phyloP scores from a whole-genome alignment of 495 filamentous ascomycete species.

The Penicillium robsamsonii region DNA sequence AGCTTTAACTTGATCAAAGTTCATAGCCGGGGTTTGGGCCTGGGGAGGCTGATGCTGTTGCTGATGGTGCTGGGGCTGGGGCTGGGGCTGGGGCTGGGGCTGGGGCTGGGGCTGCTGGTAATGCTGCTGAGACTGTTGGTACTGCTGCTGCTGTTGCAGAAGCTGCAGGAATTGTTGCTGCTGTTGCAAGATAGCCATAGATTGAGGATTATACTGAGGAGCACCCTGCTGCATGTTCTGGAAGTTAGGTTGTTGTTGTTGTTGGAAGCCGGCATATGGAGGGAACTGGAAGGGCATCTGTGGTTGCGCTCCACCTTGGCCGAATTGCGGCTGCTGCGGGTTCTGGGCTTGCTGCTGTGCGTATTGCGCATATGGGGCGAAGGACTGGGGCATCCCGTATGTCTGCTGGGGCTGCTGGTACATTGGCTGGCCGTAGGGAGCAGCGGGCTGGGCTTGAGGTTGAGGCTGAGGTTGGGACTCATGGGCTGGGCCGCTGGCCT shows the following conservation, averaged over 20 bases:
- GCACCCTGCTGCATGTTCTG: constrained; percentile 46
- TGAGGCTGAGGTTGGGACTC: constrained; percentile 25
- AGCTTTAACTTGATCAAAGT: constrained; percentile 48
- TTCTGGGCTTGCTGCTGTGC: constrained; percentile 37
- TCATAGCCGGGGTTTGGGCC: constrained; percentile 29
- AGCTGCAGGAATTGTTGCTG: constrained; percentile 43
- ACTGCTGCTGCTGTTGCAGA: constrained; percentile 30
- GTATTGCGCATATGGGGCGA: constrained; percentile 30
- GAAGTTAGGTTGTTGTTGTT: constrained; percentile 28
- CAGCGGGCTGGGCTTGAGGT: constrained; percentile 14
- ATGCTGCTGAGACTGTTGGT: constrained; percentile 28
- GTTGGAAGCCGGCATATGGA: constrained; percentile 33
- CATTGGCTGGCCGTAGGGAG: constrained; percentile 25
- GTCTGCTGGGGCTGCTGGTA: constrained; percentile 29
- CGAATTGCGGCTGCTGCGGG: constrained; percentile 22
- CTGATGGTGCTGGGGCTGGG: too few relatives aligned
- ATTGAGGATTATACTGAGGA: constrained; percentile 63
- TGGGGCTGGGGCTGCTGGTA: constrained; percentile 42
- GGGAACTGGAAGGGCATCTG: constrained; percentile 43
- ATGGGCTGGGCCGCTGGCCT: constrained; percentile 12
- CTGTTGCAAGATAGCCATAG: constrained; percentile 53
- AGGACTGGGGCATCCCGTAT: constrained; percentile 33
- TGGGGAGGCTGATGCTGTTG: too few relatives aligned
- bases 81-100: constrained; percentile 36
- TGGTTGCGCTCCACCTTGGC: constrained; percentile 8